Conservation (phyloP, 768 basidiomycete species). For the Leccinum variicolor region DNA sequence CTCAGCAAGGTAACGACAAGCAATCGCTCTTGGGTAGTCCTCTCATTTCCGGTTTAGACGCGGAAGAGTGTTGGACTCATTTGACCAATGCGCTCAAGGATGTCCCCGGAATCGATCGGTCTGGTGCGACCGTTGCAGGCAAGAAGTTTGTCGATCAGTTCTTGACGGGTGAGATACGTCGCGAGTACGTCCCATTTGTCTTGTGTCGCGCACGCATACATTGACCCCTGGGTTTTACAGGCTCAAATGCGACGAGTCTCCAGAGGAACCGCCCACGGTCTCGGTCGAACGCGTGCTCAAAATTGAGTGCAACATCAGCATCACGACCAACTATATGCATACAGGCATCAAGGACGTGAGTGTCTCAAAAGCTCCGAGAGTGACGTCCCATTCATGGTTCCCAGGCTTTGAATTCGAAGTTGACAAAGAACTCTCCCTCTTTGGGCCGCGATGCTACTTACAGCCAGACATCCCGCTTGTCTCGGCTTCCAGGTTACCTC, state of each 20-base stretch:
- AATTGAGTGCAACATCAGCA: slow-evolving; percentile 89
- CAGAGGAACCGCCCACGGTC: slow-evolving; percentile 68
- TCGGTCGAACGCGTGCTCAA: slow-evolving; percentile 76
- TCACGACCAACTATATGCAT: slow-evolving; percentile 83
- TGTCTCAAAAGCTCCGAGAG: slow-evolving; percentile 3
- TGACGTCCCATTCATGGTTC: slow-evolving; percentile 4
- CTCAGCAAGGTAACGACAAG: slow-evolving; percentile 65
- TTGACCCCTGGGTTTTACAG: slow-evolving; percentile 38
- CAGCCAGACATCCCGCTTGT: slow-evolving; percentile 73
- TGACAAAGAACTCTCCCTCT: slow-evolving; percentile 80
- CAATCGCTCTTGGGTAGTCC: neutral
- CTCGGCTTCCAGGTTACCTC: slow-evolving; percentile 81
- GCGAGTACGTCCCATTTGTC: slow-evolving; percentile 44
- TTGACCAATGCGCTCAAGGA: slow-evolving; percentile 35
- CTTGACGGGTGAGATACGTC: slow-evolving; percentile 72
- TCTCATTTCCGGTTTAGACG: slow-evolving; percentile 51
- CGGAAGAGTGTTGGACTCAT: slow-evolving; percentile 85
- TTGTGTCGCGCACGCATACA: slow-evolving; percentile 10
- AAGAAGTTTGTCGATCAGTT: slow-evolving; percentile 77
- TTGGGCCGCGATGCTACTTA: slow-evolving; percentile 82
- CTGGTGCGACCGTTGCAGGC: slow-evolving; percentile 29
- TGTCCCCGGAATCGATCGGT: slow-evolving; percentile 47
- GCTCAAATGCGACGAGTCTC: slow-evolving; percentile 75
- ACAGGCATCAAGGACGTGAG: slow-evolving; percentile 78
- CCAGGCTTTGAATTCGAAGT: slow-evolving; percentile 84